phyloP scores from a whole-genome alignment of 1,139 yeast species.

The Scheffersomyces lignicola region DNA sequence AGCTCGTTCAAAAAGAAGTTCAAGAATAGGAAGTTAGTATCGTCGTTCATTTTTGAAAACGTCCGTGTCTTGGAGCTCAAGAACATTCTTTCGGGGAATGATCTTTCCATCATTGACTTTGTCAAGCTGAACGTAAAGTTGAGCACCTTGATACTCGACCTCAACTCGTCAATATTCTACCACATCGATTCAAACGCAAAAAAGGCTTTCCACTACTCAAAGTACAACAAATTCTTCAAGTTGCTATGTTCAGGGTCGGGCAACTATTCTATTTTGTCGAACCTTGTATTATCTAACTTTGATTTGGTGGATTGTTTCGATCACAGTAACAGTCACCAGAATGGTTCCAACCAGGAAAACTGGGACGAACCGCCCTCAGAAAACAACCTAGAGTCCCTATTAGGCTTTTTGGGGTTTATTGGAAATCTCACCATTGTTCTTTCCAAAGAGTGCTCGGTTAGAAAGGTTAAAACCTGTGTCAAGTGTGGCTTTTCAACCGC shows the following conservation, averaged over 20 bases:
- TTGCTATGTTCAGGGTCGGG: slow-evolving; percentile 43
- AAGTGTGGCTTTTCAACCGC: slow-evolving; percentile 34
- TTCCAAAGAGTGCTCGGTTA: slow-evolving; percentile 4
- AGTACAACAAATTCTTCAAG: slow-evolving; percentile 43
- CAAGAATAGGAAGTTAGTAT: slow-evolving; percentile 6
- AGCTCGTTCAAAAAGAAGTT: slow-evolving; percentile 17
- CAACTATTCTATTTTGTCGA: slow-evolving; percentile 27
- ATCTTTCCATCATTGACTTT: slow-evolving; percentile 50
- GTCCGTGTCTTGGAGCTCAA: slow-evolving; percentile 36
- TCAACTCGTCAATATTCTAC: slow-evolving; percentile 52
- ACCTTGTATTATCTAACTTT: slow-evolving; percentile 32
- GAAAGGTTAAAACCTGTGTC: slow-evolving; percentile 27
- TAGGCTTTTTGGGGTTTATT: slow-evolving; percentile 26
- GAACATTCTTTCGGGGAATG: slow-evolving; percentile 40
- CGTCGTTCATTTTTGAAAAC: slow-evolving; percentile 29
- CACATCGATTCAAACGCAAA: slow-evolving; percentile 9
- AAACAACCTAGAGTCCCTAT: slow-evolving; percentile 30
- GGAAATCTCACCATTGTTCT: slow-evolving; percentile 23
- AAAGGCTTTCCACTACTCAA: slow-evolving; percentile 32
- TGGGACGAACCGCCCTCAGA: slow-evolving; percentile 18
- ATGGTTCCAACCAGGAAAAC: slow-evolving; percentile 14
- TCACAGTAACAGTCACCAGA: slow-evolving; percentile 13
- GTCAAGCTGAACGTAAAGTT: slow-evolving; percentile 28
- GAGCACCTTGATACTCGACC: slow-evolving; percentile 40
- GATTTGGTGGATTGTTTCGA: slow-evolving; percentile 30